Base-by-base conservation (phyloP, 1,284 basidiomycete species). In the Athelia sp. region DNA sequence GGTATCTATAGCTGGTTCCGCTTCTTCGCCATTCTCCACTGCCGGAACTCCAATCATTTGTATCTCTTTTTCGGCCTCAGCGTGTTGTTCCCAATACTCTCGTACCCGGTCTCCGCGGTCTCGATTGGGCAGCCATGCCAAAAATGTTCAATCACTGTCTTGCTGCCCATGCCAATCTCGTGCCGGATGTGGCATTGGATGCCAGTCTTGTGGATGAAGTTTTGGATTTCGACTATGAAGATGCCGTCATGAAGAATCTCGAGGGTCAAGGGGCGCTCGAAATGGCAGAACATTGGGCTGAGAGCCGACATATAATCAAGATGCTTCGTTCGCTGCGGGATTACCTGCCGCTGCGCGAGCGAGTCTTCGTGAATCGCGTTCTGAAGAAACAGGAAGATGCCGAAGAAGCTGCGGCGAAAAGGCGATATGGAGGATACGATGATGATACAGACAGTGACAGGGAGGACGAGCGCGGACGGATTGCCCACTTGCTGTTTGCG, bases 11-110 rank as follows among this genome's bases (percentile, higher is more conserved):
- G 92, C 75, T 90, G 3, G 84, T 91, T 0, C 90, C 93, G 0
- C 71, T 96, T 1, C 82, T 84, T 3, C 81, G 94, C 0, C 94
- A 97, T 60, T 94, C 92, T 0, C 76, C 88, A 0, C 75, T 95
- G 1, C 88, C 90, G 0, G 94, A 98, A 61, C 75, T 98, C 1
- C 82, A 83, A 53, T 68, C 72, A 2, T 87, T 97, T 46, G 90
- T 95, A 13, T 68, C 76, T 0, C 70, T 93, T 10, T 96, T 98
- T 66, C 77, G 76, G 19, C 93, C 93, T 0, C 73, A 68, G 18
- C 71, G 77, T 2, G 66, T 96, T 1, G 78, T 90, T 1, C 93
- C 92, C 0, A 95, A 94, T 58, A 88, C 88, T 0, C 75, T 95
- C 4, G 74, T 84, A 23, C 79, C 83, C 0, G 66, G 69, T 2